Evolutionary conservation across 768 basidiomycete species (phyloP).

Genomic region (Vishniacozyma victoriae): DNA sequence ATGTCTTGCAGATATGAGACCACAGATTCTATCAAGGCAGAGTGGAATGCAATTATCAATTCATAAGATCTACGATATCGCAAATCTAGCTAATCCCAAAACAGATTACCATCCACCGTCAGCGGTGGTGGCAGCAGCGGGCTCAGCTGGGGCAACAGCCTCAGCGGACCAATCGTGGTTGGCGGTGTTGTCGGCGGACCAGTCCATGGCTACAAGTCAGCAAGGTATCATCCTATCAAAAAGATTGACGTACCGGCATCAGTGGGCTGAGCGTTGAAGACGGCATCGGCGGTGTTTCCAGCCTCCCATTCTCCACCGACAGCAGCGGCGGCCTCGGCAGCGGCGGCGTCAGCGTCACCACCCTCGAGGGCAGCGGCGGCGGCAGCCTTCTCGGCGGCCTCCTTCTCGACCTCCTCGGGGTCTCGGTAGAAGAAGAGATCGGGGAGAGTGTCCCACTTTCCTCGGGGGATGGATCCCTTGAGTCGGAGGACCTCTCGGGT

Average conservation of each 20-base stretch:
- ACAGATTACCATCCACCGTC: too few species aligned
- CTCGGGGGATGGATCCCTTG: constrained; percentile 85
- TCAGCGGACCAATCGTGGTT: constrained; percentile 81
- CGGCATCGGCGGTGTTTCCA: constrained; percentile 66
- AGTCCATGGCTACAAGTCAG: constrained; percentile 62
- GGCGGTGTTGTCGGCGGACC: constrained; percentile 64
- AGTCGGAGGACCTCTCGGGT: constrained; percentile 95
- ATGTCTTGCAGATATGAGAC: too few species aligned
- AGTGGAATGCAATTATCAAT: too few species aligned
- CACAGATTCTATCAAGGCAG: too few species aligned
- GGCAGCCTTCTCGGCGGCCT: constrained; percentile 80
- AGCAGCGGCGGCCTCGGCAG: constrained; percentile 44
- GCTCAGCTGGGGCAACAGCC: constrained; percentile 50
- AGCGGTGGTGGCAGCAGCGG: too few species aligned
- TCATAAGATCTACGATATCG: too few species aligned
- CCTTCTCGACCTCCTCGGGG: constrained; percentile 98
- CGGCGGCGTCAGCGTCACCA: constrained; percentile 53
- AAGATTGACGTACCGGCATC: constrained; percentile 50
- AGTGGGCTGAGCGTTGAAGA: constrained; percentile 57
- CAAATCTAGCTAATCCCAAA: too few species aligned
- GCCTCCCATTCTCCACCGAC: constrained; percentile 51
- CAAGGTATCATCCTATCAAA: constrained; percentile 46
- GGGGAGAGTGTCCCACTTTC: constrained; percentile 97
- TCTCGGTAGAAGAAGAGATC: constrained; percentile 99
- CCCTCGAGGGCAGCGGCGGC: constrained; percentile 60